Evolutionary conservation across 2,329 filamentous ascomycete genomes (phyloP), one percentile per base, ranked within the genome.

Genomic region (Beauveria varroae): DNA sequence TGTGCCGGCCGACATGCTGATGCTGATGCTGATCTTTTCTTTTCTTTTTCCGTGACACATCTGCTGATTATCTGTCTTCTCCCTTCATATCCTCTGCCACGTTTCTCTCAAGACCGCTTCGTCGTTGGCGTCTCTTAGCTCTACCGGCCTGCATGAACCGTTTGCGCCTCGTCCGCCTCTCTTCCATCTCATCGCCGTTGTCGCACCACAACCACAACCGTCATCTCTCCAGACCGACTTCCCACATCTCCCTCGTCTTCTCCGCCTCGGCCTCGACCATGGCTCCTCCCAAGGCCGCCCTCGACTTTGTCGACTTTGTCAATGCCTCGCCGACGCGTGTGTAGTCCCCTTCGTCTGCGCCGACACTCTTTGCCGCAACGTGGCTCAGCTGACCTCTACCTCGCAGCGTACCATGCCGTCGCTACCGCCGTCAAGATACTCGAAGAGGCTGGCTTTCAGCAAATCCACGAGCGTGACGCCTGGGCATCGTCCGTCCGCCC

Each of bases 251-350:
- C 43, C 16, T 49, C 14, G n/a, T 59, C 59, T 70, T 73, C 65
- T 71, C 68, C 57, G 71, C 71, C 47, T 69, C 73, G 1, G 55
- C 68, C 63, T 65, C 65, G 70, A 75, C 63, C 68, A 85, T 85
- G 82, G 76, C 80, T 54, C 78, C 81, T 56, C 78, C 79, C 41
- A 74, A 79, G 67, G 76, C 84, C 59, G 90, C 90, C 60, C 79
- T 89, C 76, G 91, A 96, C 79, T 96, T 97, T 75, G 78, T 96
- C 71, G 88, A 91, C 76, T 97, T 96, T 78, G 88, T 97, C 73
- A 96, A 97, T 76, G 90, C 88, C 65, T 97, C 93, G 62, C 95
- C 95, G 14, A 96, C 93, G 58, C 93, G 93, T 96, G 82, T 68
- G 86, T 71, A 12, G 28, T 67, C 56, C 56, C 50, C 34, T 14